phyloP scores from a whole-genome alignment of 169 alveolate genomes.

The Plasmodium vinckei region DNA sequence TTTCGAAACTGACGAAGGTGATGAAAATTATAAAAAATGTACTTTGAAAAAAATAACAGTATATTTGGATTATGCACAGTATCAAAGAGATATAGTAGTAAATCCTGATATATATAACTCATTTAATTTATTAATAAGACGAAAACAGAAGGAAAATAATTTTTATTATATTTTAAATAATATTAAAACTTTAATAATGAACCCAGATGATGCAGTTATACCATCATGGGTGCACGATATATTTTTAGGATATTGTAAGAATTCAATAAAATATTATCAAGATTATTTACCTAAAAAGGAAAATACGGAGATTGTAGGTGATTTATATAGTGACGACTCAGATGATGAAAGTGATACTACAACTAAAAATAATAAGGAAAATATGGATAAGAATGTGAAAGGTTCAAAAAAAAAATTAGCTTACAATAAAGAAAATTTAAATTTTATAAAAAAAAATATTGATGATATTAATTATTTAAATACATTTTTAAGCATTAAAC shows the following conservation, averaged over 20 bases:
- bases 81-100: constrained; percentile 83
- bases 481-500: constrained; percentile 56
- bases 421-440: constrained; percentile 25
- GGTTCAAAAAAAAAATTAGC: not conserved
- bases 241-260: constrained; percentile 88
- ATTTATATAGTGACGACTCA: not conserved
- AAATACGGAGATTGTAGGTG: not conserved
- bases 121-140: constrained; percentile 89
- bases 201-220: constrained; percentile 82
- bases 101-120: constrained; percentile 88
- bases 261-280: constrained; percentile 79
- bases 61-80: constrained; percentile 88
- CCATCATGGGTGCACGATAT: constrained; percentile 88
- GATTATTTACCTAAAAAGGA: constrained; percentile 70
- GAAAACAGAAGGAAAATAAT: constrained; percentile 92
- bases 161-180: constrained; percentile 90
- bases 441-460: constrained; percentile 31
- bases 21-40: constrained; percentile 80
- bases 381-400: not conserved
- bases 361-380: not conserved
- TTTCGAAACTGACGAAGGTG: constrained; percentile 79
- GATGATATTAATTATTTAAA: constrained; percentile 69
- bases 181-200: constrained; percentile 87
- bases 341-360: not conserved
- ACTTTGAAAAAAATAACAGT: constrained; percentile 78